Conservation (phyloP, 169 alveolate genomes). For the Babesia ovata region DNA sequence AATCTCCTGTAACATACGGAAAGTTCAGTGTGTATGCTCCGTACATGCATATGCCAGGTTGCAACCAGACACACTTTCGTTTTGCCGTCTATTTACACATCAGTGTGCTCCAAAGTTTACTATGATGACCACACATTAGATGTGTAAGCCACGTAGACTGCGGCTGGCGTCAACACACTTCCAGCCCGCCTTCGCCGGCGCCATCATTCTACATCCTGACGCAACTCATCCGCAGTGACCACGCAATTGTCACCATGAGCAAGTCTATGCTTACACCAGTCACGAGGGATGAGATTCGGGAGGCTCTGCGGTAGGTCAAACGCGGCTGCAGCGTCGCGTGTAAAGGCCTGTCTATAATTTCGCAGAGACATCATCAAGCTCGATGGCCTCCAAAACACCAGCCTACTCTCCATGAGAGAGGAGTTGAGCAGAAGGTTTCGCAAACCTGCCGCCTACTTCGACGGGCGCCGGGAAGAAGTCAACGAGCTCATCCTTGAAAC, state of each 20-base stretch:
- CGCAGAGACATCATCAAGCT: slow-evolving; percentile 30
- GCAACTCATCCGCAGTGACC: neutral
- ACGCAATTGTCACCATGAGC: neutral
- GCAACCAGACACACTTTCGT: too few relatives aligned
- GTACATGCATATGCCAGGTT: too few relatives aligned
- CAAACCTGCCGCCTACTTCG: slow-evolving; percentile 40
- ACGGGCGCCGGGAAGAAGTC: slow-evolving; percentile 35
- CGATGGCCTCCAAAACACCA: slow-evolving; percentile 20
- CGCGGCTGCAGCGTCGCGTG: neutral
- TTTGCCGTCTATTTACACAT: too few relatives aligned
- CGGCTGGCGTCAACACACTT: too few relatives aligned
- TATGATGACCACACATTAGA: too few relatives aligned
- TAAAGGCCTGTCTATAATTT: neutral
- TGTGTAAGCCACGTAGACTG: too few relatives aligned
- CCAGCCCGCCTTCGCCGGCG: too few relatives aligned
- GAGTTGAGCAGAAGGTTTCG: slow-evolving; percentile 7
- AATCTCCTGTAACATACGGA: too few relatives aligned
- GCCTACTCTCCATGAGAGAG: slow-evolving; percentile 25
- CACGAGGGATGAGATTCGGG: slow-evolving; percentile 1
- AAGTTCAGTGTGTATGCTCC: too few relatives aligned
- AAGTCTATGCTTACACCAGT: neutral
- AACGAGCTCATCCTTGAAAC: slow-evolving; percentile 29
- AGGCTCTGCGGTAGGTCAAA: slow-evolving; percentile 21
- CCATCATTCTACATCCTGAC: too few relatives aligned
- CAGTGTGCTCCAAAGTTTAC: too few relatives aligned